Conservation (phyloP, 495 filamentous ascomycete genomes). For the Barbatosphaeria neglecta region DNA sequence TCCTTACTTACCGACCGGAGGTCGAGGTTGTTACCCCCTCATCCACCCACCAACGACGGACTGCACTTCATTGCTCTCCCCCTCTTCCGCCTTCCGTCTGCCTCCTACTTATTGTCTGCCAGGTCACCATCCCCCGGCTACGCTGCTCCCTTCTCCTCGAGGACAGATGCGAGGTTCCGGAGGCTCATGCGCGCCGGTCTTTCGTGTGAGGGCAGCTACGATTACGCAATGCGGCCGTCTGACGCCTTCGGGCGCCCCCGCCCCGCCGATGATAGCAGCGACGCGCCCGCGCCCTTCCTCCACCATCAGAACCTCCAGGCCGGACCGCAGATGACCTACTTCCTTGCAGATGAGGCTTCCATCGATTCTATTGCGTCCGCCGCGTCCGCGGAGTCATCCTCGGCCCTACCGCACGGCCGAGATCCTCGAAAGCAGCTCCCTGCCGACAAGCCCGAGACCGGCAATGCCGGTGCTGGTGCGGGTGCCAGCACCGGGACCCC, state of each 20-base stretch:
- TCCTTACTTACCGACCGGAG: too few relatives aligned
- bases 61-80: neutral
- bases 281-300: conserved; percentile 11
- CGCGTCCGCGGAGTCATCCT: conserved; percentile 17
- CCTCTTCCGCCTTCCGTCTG: neutral
- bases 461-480: neutral
- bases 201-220: too few relatives aligned
- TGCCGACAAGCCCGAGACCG: neutral
- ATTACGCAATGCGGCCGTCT: neutral
- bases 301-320: too few relatives aligned
- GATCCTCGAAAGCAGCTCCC: conserved; percentile 18
- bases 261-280: conserved; percentile 14
- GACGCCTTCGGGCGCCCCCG: conserved; percentile 16
- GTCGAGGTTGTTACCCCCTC: too few relatives aligned
- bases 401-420: conserved; percentile 18
- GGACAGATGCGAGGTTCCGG: neutral
- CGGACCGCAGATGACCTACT: conserved; percentile 42
- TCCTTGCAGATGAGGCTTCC: conserved; percentile 42
- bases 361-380: too few relatives aligned
- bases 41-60: too few relatives aligned
- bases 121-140: too few relatives aligned
- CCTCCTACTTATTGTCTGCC: neutral
- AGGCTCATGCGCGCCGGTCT: neutral
- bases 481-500: conserved; percentile 1
- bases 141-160: neutral